These are phyloP conservation scores for Chlamydomonas urium DNA, from an alignment of 139 green algal genomes.

Conservation along the genomic window DNA sequence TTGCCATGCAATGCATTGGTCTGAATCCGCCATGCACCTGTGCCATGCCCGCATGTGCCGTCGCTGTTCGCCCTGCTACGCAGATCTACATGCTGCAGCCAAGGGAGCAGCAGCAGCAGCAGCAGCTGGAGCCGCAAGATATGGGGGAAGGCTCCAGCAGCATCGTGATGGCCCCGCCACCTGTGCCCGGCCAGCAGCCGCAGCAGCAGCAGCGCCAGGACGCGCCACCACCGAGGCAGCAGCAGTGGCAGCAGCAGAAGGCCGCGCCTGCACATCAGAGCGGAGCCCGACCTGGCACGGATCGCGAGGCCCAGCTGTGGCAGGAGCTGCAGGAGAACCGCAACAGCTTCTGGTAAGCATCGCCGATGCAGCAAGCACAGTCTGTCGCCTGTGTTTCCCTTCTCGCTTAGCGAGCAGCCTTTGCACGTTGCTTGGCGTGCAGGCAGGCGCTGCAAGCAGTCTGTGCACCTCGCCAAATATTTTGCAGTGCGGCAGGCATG, in stretches of 20 bases:
- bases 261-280: background rate
- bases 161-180: too few relatives aligned
- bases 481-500: background rate
- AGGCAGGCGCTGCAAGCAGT: background rate
- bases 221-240: background rate
- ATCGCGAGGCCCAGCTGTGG: background rate
- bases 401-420: background rate
- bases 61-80: too few relatives aligned
- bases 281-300: background rate
- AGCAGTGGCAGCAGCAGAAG: slow-evolving; percentile 1
- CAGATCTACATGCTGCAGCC: background rate
- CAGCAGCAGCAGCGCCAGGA: background rate
- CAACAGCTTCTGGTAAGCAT: background rate
- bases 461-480: background rate
- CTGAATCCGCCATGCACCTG: background rate
- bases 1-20: background rate
- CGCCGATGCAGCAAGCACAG: background rate
- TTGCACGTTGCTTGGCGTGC: background rate
- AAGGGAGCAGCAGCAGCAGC: background rate
- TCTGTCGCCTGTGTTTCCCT: background rate
- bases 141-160: background rate
- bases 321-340: background rate
- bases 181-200: background rate
- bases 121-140: background rate
- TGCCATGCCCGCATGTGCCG: background rate